A percentile compares a stretch with the other conserved stretches of the same genome.
phyloP scores from a whole-genome alignment of 2,329 filamentous ascomycete species.

The Teratosphaeria nubilosa region DNA sequence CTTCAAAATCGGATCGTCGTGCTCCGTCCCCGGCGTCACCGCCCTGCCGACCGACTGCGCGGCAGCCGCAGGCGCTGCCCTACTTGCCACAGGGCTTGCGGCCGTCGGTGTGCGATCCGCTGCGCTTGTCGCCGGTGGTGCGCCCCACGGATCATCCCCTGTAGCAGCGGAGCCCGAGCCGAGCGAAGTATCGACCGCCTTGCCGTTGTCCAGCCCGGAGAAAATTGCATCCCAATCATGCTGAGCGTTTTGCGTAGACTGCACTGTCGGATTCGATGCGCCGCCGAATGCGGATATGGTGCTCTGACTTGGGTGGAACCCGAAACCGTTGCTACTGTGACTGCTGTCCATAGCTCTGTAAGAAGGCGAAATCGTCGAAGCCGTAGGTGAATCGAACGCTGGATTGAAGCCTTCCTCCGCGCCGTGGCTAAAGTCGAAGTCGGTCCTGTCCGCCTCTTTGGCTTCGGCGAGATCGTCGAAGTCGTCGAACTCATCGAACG shows the following conservation, averaged over 20 bases:
- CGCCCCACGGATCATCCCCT: slow-evolving; percentile 20
- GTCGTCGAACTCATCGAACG: slow-evolving; percentile 66
- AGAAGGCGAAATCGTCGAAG: slow-evolving; percentile 30
- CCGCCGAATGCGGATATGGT: slow-evolving; percentile 7
- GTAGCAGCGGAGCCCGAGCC: background rate
- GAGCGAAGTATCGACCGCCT: slow-evolving; percentile 19
- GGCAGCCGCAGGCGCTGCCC: slow-evolving; percentile 1
- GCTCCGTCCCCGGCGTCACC: slow-evolving; percentile 61
- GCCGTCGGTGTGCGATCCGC: slow-evolving; percentile 1
- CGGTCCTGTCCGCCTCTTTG: slow-evolving; percentile 60
- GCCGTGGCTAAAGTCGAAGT: slow-evolving; percentile 63
- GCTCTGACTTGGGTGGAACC: slow-evolving; percentile 13
- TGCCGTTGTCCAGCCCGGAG: slow-evolving; percentile 57
- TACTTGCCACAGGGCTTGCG: background rate
- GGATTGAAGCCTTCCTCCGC: slow-evolving; percentile 70
- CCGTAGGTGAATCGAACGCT: slow-evolving; percentile 60
- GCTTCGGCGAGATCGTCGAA: slow-evolving; percentile 78
- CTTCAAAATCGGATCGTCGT: slow-evolving; percentile 87
- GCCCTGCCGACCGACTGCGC: slow-evolving; percentile 51
- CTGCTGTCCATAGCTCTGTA: slow-evolving; percentile 9
- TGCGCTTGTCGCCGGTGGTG: slow-evolving; percentile 1
- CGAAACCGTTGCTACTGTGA: slow-evolving; percentile 17
- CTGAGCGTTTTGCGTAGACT: slow-evolving; percentile 30
- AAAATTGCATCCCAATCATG: slow-evolving; percentile 97
- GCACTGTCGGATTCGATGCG: slow-evolving; percentile 21